These are phyloP conservation scores for Capronia epimyces DNA, from an alignment of 2,329 filamentous ascomycete genomes.

Conservation along the genomic window DNA sequence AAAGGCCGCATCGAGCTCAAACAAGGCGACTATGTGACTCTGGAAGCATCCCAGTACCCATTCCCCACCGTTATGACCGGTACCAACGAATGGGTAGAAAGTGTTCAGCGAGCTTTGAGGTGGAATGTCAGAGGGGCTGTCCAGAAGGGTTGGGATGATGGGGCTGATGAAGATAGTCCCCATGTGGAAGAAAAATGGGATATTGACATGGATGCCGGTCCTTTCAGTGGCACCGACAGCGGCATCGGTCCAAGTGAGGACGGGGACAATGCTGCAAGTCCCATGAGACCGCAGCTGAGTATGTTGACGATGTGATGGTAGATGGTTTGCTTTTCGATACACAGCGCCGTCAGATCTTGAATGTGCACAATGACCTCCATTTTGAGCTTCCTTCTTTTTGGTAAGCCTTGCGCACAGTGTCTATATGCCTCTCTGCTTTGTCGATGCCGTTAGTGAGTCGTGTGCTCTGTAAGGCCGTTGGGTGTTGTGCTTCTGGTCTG, in stretches of 20 bases:
- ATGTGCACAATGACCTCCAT: background rate
- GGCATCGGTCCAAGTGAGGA: constrained; percentile 60
- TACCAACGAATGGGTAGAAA: constrained; percentile 93
- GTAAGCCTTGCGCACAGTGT: constrained; percentile 1
- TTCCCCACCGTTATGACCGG: constrained; percentile 93
- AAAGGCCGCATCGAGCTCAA: constrained; percentile 91
- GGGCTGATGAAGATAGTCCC: constrained; percentile 36
- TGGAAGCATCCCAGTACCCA: constrained; percentile 91
- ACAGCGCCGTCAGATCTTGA: background rate
- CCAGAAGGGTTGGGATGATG: constrained; percentile 73
- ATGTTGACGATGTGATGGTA: constrained; percentile 55
- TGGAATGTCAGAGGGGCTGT: constrained; percentile 93
- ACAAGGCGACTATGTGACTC: constrained; percentile 91
- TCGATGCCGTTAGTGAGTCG: background rate
- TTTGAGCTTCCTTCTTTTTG: background rate
- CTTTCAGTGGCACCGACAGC: constrained; percentile 40
- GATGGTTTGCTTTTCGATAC: constrained; percentile 3
- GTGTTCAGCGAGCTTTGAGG: constrained; percentile 80
- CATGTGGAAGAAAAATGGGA: constrained; percentile 67
- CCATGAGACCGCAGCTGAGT: constrained; percentile 67
- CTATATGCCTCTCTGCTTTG: background rate
- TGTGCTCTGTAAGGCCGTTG: no score
- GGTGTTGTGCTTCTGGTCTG: no score
- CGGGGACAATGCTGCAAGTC: constrained; percentile 48
- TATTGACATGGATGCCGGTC: constrained; percentile 72